Conservation (phyloP, 805 yeast species). For the Blastobotrys peoriensis region DNA sequence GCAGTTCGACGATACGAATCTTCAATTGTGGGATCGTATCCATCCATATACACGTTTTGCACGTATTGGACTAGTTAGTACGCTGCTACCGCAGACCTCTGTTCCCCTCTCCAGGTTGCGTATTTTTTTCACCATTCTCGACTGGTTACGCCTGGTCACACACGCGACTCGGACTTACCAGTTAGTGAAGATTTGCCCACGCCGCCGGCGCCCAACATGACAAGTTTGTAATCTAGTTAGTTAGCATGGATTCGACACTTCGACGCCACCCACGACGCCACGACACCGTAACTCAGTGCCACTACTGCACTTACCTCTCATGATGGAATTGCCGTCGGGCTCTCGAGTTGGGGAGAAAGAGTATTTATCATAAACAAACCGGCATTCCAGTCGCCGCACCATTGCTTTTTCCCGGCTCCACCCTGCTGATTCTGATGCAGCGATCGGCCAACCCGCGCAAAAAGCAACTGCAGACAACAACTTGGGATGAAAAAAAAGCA, state of each 20-base stretch:
- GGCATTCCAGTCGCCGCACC: background rate
- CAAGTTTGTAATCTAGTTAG: conserved; percentile 70
- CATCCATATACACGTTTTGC: conserved; percentile 81
- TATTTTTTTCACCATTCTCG: background rate
- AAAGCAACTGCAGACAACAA: too few relatives aligned
- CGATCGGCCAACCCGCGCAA: background rate
- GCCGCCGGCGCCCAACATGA: conserved; percentile 94
- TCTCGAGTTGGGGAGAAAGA: background rate
- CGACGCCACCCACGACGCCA: too few relatives aligned
- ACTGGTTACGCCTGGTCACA: too few relatives aligned
- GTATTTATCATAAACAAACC: background rate
- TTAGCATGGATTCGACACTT: background rate
- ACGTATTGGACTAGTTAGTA: conserved; percentile 63
- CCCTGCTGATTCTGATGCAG: background rate
- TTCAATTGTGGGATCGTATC: conserved; percentile 95
- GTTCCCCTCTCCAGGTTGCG: too few relatives aligned
- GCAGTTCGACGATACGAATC: conserved; percentile 89
- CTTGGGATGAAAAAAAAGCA: background rate
- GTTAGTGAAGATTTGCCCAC: conserved; percentile 94
- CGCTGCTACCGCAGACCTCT: too few relatives aligned
- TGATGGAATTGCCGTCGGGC: background rate
- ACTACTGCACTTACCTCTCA: background rate
- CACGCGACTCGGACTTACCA: conserved; percentile 13
- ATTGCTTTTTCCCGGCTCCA: background rate
- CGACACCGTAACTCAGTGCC: too few relatives aligned